Evolutionary conservation across 179 eudicot species (phyloP), one percentile per base, ranked within the genome.

Genomic region (Carnegiea gigantea): DNA sequence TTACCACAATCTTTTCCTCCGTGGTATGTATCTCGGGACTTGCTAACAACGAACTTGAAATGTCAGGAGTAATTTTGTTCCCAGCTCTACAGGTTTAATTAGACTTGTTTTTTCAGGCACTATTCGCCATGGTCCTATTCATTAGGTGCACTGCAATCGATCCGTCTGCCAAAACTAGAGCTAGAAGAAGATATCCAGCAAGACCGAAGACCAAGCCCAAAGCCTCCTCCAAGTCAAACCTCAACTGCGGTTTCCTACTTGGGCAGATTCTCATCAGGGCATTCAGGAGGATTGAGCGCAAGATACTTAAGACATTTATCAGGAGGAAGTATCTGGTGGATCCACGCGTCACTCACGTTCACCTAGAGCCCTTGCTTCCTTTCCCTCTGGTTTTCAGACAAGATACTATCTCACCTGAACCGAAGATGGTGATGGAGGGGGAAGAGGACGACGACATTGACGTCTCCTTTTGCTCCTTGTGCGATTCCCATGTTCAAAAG

Each of bases 61-160:
- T 54, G 62, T 57, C n/a, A 15, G 53, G 7, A 57, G 62, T 57
- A 57, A 20, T 15, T 20, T 18, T 57, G 62, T 54, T 24, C 30
- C 68, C 68, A 62, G 30, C 18, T 15, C 23, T 23, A 0, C 40
- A 28, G 28, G 26, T 67, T 8, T 36, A 36, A 70, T 70, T 36
- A 17, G 1, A 12, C 40, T 67, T 62, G 78, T 81, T 24, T 78
- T 83, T 86, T 75, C 89, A 95, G 98, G 98, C 92, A 77, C 70
- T 91, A 57, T 85, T 88, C n/a, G 93, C 81, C 51, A 91, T 87
- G 82, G 68, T 88, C 72, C 85, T 93, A 60, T 95, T 93, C 80
- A 76, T 89, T 72, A 89, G 98, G 83, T 95, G 98, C 78, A 86
- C 92, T 2, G 93, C 91, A 38, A 94, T 89, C 18, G 95, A 95